Base-by-base conservation (phyloP, 1,284 basidiomycete species). In the Sutorius eximius region DNA sequence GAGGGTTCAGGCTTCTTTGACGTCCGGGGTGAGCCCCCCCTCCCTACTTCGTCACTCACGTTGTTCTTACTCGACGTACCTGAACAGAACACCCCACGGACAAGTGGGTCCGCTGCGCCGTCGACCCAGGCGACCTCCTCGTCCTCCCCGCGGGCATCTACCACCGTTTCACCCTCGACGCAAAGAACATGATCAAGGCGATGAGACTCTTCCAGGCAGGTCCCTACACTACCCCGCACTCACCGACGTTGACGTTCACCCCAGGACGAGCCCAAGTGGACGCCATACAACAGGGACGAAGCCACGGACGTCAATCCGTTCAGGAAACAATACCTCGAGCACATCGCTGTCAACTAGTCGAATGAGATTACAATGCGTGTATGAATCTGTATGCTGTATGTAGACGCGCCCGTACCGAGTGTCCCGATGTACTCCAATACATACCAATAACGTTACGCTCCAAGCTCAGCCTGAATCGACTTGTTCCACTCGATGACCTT, bases 211-310 rank as follows among this genome's bases (percentile, higher is more conserved):
- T 93, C 82, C 82, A 89, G 80, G 88, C 82, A 56, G 73, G 46
- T 49, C 34, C 20, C 29, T 24, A 15, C 43, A 27, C 24, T 5
- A 27, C 24, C 24, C 24, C 24, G 6, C 24, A 6, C 24, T 27
- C 24, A 4, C 24, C 3, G 24, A 27, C 24, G 5, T 27, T 27
- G 5, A 27, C 24, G 5, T 27, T 52, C n/a, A 20, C 33, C 5
- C 22, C 70, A 93, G 87, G 91, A 94, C 59, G 91, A 92, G 67
- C 92, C 91, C 7, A 93, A 91, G 69, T 95, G 91, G 92, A 78
- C 82, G 0, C 87, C 91, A 0, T 75, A 90, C 71, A 86, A 89
- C 65, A 81, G 91, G 11, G 75, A 78, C 45, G 57, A 67, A 2
- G 77, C 75, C 24, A 86, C 89, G 0, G 92, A 94, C 45, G 59